These are phyloP conservation scores for Cyathus striatus DNA, from an alignment of 768 basidiomycete species.

Conservation along the genomic window DNA sequence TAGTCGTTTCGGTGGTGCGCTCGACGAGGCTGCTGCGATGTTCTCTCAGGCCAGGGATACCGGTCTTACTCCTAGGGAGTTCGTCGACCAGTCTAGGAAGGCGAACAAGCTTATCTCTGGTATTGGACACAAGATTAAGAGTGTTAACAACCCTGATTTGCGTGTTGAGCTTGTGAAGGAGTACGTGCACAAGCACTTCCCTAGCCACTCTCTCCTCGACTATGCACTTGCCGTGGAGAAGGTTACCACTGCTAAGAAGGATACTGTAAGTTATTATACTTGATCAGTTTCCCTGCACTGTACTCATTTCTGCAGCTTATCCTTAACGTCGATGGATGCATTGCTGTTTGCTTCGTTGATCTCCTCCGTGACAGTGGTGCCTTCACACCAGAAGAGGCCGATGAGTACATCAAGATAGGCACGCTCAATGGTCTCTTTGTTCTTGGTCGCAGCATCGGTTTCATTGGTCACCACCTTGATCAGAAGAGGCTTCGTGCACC, in stretches of 20 bases:
- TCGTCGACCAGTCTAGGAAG: constrained; percentile 91
- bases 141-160: constrained; percentile 91
- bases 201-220: constrained; percentile 86
- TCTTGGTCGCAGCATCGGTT: constrained; percentile 94
- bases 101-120: constrained; percentile 95
- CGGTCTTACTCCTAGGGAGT: constrained; percentile 95
- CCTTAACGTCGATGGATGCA: constrained; percentile 94
- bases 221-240: constrained; percentile 96
- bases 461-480: constrained; percentile 95
- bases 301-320: constrained; percentile 52
- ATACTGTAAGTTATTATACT: constrained; percentile 52
- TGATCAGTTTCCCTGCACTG: background rate
- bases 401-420: constrained; percentile 97
- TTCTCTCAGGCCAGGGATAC: constrained; percentile 90
- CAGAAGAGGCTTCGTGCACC: constrained; percentile 93
- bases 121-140: constrained; percentile 99
- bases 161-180: constrained; percentile 94
- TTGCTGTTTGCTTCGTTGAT: constrained; percentile 95
- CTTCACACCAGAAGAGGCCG: constrained; percentile 92
- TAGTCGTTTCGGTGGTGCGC: constrained; percentile 96
- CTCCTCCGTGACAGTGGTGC: constrained; percentile 88
- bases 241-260: constrained; percentile 97
- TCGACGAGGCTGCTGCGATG: constrained; percentile 96
- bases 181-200: constrained; percentile 95
- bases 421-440: constrained; percentile 97